A percentile compares a stretch with the other conserved stretches of the same genome.
Conservation (phyloP, 2,329 filamentous ascomycete species). For the Acarospora socialis region DNA sequence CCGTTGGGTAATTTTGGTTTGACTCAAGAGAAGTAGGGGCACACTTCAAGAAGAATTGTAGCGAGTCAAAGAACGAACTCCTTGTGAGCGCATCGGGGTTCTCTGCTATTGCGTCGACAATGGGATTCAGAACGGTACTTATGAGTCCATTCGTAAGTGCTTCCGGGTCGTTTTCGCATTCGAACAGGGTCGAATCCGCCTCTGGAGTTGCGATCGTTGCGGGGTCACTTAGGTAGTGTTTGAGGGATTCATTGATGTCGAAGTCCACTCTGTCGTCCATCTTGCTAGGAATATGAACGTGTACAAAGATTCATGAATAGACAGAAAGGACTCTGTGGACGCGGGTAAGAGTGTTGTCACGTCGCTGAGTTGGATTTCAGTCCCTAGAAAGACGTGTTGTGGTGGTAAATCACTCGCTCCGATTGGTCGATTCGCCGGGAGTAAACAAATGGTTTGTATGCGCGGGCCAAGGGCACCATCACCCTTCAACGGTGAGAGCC, state of each 20-base stretch:
- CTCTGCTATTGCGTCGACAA: conserved; percentile 82
- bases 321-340: no score
- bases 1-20: conserved; percentile 22
- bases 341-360: no score
- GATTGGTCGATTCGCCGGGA: no score
- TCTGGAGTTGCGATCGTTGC: conserved; percentile 69
- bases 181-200: conserved; percentile 66
- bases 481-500: no score
- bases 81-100: conserved; percentile 78
- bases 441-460: no score
- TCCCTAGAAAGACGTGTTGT: no score
- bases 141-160: conserved; percentile 63
- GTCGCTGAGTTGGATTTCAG: no score
- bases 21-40: conserved; percentile 41
- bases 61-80: conserved; percentile 69
- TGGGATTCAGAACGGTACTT: conserved; percentile 76
- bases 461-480: no score
- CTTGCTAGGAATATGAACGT: conserved; percentile 28
- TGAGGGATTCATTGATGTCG: conserved; percentile 92
- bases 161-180: conserved; percentile 87
- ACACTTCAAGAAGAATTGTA: conserved; percentile 95
- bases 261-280: conserved; percentile 60
- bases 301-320: no score
- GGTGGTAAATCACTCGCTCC: no score
- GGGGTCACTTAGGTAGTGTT: conserved; percentile 92